A percentile compares a stretch with the other conserved stretches of the same genome.
These are phyloP conservation scores for Phytopythium montanum DNA, from an alignment of 352 stramenopile species.

Conservation along the genomic window DNA sequence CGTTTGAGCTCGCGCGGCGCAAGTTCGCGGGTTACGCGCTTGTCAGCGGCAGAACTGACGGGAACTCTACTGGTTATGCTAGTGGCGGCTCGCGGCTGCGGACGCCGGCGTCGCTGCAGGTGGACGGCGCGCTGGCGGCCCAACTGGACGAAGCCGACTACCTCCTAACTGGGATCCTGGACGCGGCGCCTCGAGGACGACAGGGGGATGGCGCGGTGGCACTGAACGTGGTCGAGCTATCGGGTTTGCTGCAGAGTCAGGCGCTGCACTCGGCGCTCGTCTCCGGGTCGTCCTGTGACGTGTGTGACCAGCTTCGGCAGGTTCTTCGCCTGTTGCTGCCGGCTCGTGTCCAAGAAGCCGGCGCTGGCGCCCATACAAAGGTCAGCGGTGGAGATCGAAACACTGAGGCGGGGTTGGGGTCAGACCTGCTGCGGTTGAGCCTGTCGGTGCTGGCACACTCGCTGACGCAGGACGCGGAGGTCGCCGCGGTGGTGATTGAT, in stretches of 20 bases:
- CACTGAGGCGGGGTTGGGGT: neutral
- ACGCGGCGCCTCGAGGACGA: conserved; percentile 1
- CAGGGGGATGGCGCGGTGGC: conserved; percentile 10
- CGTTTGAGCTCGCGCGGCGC: conserved; percentile 19
- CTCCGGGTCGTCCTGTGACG: conserved; percentile 5
- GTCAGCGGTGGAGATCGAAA: neutral
- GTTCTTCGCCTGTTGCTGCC: conserved; percentile 25
- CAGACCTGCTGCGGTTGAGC: neutral
- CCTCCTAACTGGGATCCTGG: conserved; percentile 52
- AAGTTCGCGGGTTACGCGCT: conserved; percentile 57
- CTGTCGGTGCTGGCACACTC: conserved; percentile 28
- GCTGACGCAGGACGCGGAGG: conserved; percentile 27
- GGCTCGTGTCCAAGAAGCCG: neutral
- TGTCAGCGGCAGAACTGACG: conserved; percentile 1
- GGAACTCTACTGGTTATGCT: conserved; percentile 16
- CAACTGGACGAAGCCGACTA: conserved; percentile 57
- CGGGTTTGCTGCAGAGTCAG: conserved; percentile 24
- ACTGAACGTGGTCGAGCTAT: conserved; percentile 37
- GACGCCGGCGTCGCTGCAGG: conserved; percentile 56
- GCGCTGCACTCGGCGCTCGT: conserved; percentile 34
- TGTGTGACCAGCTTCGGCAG: conserved; percentile 24
- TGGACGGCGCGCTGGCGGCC: conserved; percentile 44
- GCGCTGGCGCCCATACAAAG: no score
- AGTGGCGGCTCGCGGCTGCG: conserved; percentile 26
- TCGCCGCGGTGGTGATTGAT: conserved; percentile 28